Evolutionary conservation across 345 rosid genomes (phyloP).

Genomic region (Camelina laxa): DNA sequence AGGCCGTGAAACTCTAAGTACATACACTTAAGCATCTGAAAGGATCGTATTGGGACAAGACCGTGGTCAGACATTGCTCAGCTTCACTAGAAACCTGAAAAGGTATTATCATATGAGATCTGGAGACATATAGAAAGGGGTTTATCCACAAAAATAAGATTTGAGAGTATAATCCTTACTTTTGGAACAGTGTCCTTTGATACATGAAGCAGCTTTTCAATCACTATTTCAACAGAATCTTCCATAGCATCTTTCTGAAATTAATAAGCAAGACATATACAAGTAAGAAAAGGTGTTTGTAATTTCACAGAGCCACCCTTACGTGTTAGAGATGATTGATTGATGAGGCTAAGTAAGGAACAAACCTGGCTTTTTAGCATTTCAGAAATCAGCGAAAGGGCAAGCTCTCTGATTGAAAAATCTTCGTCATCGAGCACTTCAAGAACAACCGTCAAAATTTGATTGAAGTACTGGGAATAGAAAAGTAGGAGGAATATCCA

Average conservation of each 20-base stretch:
- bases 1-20: constrained; percentile 29
- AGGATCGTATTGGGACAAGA: constrained; percentile 86
- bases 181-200: constrained; percentile 74
- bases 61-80: constrained; percentile 81
- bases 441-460: constrained; percentile 92
- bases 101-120: constrained; percentile 27
- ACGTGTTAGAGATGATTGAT: background rate
- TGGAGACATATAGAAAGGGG: background rate
- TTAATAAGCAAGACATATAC: constrained; percentile 33
- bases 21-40: constrained; percentile 97
- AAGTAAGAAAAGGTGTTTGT: constrained; percentile 23
- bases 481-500: constrained; percentile 1
- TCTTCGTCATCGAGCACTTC: constrained; percentile 87
- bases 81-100: constrained; percentile 85
- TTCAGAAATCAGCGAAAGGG: constrained; percentile 76
- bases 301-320: constrained; percentile 13
- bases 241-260: constrained; percentile 85
- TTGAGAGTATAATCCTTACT: constrained; percentile 50
- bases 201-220: constrained; percentile 89
- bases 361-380: constrained; percentile 90
- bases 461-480: constrained; percentile 90
- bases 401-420: constrained; percentile 71
- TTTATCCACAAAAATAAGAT: constrained; percentile 19
- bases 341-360: constrained; percentile 18
- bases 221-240: constrained; percentile 91